Base-by-base conservation (phyloP, 805 yeast species). In the Candida orba region DNA sequence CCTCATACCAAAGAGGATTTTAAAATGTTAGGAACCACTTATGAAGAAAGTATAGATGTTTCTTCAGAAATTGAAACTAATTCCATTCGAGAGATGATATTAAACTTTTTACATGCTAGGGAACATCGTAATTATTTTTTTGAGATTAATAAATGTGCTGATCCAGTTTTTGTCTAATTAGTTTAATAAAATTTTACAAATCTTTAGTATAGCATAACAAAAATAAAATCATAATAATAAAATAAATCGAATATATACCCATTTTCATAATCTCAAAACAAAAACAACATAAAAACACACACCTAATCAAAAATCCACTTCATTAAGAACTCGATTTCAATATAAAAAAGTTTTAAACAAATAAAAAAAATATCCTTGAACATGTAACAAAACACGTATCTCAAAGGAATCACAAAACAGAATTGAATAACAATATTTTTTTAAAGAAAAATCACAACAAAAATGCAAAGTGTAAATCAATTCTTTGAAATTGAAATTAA, bases 71-170 rank as follows among this genome's bases (percentile, higher is more conserved):
- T 14, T 14, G 31, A 29, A 29, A 29, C 31, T 29, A 14, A 29
- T 29, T 25, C 12, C 12, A 29, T 27, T 4, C 34, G 37, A 33
- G 17, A 47, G 23, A 36, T 4, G 6, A 18, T 34, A 6, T 44
- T 43, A 44, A 52, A 55, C 15, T 36, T 55, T 41, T 42, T 63
- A 10, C 68, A 66, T 46, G 63, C 63, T 4, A 58, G 54, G 40
- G 68, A 68, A 38, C 72, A 68, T 43, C 52, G 69, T 25, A 57
- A 62, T 9, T 67, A 67, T 44, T 68, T 68, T 47, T 50, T 64
- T 36, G 50, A 56, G 7, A 54, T 67, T 12, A 59, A 56, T 45
- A 60, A 60, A 34, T 68, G 72, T 48, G 48, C 44, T 20, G 53
- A 52, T 35, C 49, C 47, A 54, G 52, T 38, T 13, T 34, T 25